A percentile compares a stretch with the other conserved stretches of the same genome.
phyloP scores from a whole-genome alignment of 2,329 filamentous ascomycete species.

The Teratosphaeria gauchensis region DNA sequence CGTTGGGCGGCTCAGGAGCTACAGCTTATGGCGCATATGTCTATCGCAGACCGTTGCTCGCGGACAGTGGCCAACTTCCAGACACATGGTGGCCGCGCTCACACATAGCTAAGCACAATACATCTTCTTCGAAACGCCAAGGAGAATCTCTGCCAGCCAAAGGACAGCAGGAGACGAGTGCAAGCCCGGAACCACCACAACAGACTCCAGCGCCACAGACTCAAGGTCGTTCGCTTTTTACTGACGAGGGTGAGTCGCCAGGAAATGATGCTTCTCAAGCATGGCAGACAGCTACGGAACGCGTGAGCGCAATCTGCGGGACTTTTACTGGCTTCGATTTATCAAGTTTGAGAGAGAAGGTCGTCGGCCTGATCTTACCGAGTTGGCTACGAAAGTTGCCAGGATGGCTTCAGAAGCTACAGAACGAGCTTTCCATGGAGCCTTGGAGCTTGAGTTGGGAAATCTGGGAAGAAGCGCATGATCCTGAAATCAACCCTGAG shows the following conservation, averaged over 20 bases:
- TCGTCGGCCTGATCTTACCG: constrained; percentile 51
- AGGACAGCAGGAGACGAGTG: neutral
- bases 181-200: neutral
- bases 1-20: neutral
- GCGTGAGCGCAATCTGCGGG: constrained; percentile 16
- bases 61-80: neutral
- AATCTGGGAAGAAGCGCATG: constrained; percentile 85
- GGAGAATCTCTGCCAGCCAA: neutral
- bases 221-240: neutral
- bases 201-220: constrained; percentile 1
- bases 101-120: neutral
- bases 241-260: neutral
- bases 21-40: neutral
- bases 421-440: constrained; percentile 76
- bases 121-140: neutral
- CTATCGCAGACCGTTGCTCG: neutral
- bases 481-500: constrained; percentile 75
- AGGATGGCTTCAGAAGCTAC: constrained; percentile 68
- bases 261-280: constrained; percentile 11
- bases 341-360: constrained; percentile 15
- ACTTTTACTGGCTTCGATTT: constrained; percentile 22
- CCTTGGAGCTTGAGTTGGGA: constrained; percentile 84
- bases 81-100: neutral
- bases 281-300: constrained; percentile 19
- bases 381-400: constrained; percentile 74